Evolutionary conservation across 345 rosid genomes (phyloP), one percentile per base, ranked within the genome.

Genomic region (Eucalyptus pumila): DNA sequence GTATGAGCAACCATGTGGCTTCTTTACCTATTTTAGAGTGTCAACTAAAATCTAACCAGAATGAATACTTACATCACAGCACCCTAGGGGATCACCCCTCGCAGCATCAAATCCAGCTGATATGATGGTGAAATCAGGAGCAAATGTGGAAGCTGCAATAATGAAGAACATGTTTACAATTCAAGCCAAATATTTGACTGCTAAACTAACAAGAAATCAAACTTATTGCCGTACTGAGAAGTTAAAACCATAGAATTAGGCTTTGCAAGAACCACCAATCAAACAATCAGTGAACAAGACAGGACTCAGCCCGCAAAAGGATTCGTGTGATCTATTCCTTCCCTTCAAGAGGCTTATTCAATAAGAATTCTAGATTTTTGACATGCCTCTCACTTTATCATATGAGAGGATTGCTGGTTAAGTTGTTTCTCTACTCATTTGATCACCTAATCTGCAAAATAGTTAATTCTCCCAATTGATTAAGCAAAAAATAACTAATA

Each of bases 91-190:
- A 92, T 98, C 99, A 86, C 99, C 99, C 91, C 98, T 95, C 69
- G 99, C 99, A 19, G 99, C 99, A 95, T 98, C 99, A 95, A 97
- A 98, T 91, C 99, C 99, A 32, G 99, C 98, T 86, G 99, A 98
- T 91, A 98, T 92, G 94, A 98, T 96, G 91, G 95, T 95, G 86
- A 97, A 97, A 93, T 98, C 99, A 67, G 99, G 99, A 93, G 94
- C 93, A 92, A 97, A 98, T 89, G 94, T 95, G 47, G 95, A 91
- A 91, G 99, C 99, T 98, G 96, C 93, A 95, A 87, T 6, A 37
- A 51, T 13, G 83, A 56, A 40, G 26, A 86, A 76, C 85, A 40
- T 11, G 30, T 40, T 76, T 34, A 76, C 85, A 40, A 76, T 76
- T 76, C 16, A 76, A 76, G 85, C 85, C 27, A 40, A 21, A 6